These are phyloP conservation scores for Trametes gibbosa DNA, from an alignment of 768 basidiomycete genomes.

Conservation along the genomic window DNA sequence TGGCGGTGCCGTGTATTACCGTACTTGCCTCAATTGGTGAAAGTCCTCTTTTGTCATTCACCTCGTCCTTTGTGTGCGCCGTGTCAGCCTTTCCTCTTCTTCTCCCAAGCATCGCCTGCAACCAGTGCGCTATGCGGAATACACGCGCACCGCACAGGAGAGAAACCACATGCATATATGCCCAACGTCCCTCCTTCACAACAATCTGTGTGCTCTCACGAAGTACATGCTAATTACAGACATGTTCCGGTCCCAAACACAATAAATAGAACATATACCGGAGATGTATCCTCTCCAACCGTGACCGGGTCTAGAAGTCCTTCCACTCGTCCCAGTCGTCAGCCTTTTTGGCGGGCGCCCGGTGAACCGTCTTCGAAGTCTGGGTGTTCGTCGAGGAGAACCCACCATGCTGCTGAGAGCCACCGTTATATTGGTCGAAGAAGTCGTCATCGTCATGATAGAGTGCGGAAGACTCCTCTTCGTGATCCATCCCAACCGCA, in stretches of 20 bases:
- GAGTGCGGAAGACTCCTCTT: conserved; percentile 56
- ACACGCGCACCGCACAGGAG: not conserved
- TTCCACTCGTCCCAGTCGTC: conserved; percentile 51
- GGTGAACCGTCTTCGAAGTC: conserved; percentile 14
- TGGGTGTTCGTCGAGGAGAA: conserved; percentile 17
- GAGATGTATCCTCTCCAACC: not conserved
- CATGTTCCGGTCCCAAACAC: not conserved
- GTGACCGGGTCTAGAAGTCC: conserved; percentile 37
- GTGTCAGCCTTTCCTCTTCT: not conserved
- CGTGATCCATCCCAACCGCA: conserved; percentile 46
- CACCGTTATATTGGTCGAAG: conserved; percentile 47
- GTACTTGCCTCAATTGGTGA: not conserved
- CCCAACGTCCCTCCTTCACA: not conserved
- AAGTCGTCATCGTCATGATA: conserved; percentile 65
- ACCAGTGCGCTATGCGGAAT: not conserved
- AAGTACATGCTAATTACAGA: not conserved
- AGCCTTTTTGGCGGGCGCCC: conserved; percentile 29
- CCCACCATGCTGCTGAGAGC: conserved; percentile 14
- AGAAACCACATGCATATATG: not conserved
- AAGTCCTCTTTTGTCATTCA: not conserved
- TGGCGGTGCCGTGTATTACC: conserved; percentile 17
- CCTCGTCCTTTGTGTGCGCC: not conserved
- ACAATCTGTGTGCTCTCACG: not conserved
- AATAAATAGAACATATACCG: conserved; percentile 10
- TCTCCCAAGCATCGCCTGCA: not conserved